Evolutionary conservation across 2,329 filamentous ascomycete genomes (phyloP).

Genomic region (Colletotrichum eremochloae): DNA sequence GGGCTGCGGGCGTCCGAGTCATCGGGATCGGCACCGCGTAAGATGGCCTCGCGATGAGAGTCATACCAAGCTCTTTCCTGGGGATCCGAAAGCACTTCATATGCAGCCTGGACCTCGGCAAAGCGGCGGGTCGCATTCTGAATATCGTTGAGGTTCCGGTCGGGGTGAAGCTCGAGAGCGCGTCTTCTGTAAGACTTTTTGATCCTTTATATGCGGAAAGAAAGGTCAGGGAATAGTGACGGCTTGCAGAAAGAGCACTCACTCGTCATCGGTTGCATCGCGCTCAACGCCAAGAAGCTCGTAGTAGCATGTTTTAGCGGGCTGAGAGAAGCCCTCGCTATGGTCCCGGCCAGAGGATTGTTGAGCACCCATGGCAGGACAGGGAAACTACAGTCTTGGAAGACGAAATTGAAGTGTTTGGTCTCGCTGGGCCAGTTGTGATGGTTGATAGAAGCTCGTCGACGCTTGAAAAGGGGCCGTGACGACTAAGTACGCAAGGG

Average conservation of each 20-base stretch:
- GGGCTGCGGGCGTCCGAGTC: conserved; percentile 64
- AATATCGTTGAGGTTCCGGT: conserved; percentile 90
- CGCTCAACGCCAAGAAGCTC: conserved; percentile 82
- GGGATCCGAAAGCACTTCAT: conserved; percentile 94
- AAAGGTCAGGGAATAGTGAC: conserved; percentile 26
- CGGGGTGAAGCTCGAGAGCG: conserved; percentile 93
- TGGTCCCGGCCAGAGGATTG: conserved; percentile 62
- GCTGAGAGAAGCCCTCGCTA: conserved; percentile 43
- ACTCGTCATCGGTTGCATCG: conserved; percentile 86
- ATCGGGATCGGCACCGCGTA: conserved; percentile 72
- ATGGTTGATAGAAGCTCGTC: neutral
- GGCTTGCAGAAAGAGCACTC: conserved; percentile 36
- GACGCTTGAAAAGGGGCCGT: neutral
- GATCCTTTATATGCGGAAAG: conserved; percentile 68
- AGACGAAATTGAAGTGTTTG: neutral
- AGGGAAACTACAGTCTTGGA: no score
- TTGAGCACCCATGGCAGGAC: conserved; percentile 65
- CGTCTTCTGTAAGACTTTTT: conserved; percentile 94
- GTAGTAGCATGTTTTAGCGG: conserved; percentile 83
- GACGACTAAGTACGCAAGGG: no score
- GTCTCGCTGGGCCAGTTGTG: neutral
- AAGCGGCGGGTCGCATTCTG: conserved; percentile 88
- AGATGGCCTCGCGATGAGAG: conserved; percentile 87
- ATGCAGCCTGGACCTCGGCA: conserved; percentile 91
- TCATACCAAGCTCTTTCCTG: conserved; percentile 99